Evolutionary conservation across 177 flowering plant genomes (phyloP).

Genomic region (Vitis hybrid): DNA sequence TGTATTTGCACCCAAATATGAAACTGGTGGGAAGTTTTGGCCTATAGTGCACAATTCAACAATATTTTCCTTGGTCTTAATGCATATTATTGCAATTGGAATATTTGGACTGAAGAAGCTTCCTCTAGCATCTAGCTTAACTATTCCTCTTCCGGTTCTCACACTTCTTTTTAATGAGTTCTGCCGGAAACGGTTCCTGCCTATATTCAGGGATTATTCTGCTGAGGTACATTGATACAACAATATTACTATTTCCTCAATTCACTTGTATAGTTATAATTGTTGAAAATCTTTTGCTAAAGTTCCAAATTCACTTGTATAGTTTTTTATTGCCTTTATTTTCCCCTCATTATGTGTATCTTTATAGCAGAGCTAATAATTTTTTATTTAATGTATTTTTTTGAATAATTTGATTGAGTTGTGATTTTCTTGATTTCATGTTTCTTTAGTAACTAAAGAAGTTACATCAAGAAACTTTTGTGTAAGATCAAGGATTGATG

Average conservation of each 20-base stretch:
- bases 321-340: too few species aligned
- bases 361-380: background rate
- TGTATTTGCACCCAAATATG: slow-evolving; percentile 70
- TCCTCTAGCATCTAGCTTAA: slow-evolving; percentile 77
- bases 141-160: slow-evolving; percentile 68
- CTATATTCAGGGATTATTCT: slow-evolving; percentile 64
- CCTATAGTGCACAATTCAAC: slow-evolving; percentile 78
- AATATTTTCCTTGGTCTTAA: slow-evolving; percentile 75
- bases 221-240: slow-evolving; percentile 58
- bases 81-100: slow-evolving; percentile 87
- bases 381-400: background rate
- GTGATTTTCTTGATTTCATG: background rate
- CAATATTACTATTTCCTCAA: background rate
- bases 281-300: background rate
- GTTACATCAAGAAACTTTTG: background rate
- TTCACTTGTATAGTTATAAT: background rate
- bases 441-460: background rate
- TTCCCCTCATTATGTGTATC: background rate
- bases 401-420: background rate
- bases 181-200: slow-evolving; percentile 82
- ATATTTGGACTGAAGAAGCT: slow-evolving; percentile 83
- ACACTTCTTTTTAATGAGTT: slow-evolving; percentile 82
- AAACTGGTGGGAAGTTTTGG: slow-evolving; percentile 88
- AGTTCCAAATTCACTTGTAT: background rate
- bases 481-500: too few species aligned